Percentiles rank a stretch among this genome's conserved stretches.
Conservation (phyloP, 176 grass and related monocot genomes). For the Triticum urartu region DNA sequence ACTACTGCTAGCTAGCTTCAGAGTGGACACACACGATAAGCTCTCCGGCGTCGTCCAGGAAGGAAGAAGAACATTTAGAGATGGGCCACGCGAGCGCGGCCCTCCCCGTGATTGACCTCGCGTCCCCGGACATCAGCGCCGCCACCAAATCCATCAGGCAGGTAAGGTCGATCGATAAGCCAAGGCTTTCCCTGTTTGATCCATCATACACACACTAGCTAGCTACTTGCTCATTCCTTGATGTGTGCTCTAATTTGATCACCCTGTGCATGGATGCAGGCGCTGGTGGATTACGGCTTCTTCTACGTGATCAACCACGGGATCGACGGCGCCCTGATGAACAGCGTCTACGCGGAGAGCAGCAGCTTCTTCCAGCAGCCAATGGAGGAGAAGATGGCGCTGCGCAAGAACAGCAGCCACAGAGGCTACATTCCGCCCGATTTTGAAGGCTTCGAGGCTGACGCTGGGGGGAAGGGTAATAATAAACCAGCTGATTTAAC, state of each 20-base stretch:
- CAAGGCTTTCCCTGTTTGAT: not conserved
- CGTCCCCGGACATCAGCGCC: constrained; percentile 28
- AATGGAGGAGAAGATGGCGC: constrained; percentile 52
- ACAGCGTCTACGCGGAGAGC: constrained; percentile 48
- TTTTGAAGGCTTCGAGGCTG: constrained; percentile 55
- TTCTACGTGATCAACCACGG: constrained; percentile 76
- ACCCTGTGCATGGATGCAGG: constrained; percentile 25
- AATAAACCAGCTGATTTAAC: too few relatives aligned
- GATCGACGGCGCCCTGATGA: constrained; percentile 17
- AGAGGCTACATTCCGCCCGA: constrained; percentile 55
- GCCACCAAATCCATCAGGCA: constrained; percentile 39
- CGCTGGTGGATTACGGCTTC: constrained; percentile 66
- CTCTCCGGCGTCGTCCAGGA: too few relatives aligned
- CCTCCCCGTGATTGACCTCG: constrained; percentile 62
- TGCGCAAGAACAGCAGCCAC: constrained; percentile 30
- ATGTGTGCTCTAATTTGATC: not conserved
- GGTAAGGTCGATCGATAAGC: not conserved
- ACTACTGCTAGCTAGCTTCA: too few relatives aligned
- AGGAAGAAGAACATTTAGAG: too few relatives aligned
- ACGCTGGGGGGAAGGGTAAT: constrained; percentile 12
- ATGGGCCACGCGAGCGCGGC: not conserved
- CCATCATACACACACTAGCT: too few relatives aligned
- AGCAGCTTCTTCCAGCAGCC: constrained; percentile 48
- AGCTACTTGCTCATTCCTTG: not conserved
- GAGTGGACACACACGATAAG: too few relatives aligned